Conservation (phyloP, 2,329 filamentous ascomycete genomes). For the Westerdykella aurantiaca region DNA sequence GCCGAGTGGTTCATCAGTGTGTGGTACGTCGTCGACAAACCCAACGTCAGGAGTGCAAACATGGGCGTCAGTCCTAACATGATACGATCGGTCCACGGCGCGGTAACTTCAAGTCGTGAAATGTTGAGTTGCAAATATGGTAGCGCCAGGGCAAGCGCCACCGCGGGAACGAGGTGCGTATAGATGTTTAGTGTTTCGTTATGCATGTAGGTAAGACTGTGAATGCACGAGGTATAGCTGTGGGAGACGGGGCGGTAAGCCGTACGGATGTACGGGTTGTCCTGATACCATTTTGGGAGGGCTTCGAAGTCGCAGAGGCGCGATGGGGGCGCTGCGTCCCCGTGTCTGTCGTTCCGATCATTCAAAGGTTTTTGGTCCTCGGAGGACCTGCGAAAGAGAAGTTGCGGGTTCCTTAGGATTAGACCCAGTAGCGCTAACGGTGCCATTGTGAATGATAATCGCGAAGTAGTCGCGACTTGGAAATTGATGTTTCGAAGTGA, state of each 20-base stretch:
- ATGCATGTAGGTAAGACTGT: constrained; percentile 56
- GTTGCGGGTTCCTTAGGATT: constrained; percentile 10
- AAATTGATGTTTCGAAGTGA: neutral
- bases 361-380: constrained; percentile 1
- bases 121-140: constrained; percentile 19
- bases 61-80: constrained; percentile 30
- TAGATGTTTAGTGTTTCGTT: constrained; percentile 66
- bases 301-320: constrained; percentile 30
- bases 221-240: constrained; percentile 52
- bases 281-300: constrained; percentile 42
- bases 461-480: too few species aligned
- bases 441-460: neutral
- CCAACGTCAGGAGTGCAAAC: constrained; percentile 36
- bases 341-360: neutral
- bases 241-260: constrained; percentile 58
- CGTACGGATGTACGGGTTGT: constrained; percentile 61
- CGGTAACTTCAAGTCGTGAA: constrained; percentile 11
- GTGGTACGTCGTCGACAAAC: constrained; percentile 62
- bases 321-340: neutral
- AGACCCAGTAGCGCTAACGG: constrained; percentile 12
- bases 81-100: constrained; percentile 22
- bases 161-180: constrained; percentile 51
- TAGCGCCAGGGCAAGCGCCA: constrained; percentile 14
- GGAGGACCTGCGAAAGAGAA: constrained; percentile 10
- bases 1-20: constrained; percentile 78